Conservation (phyloP, 2,329 filamentous ascomycete genomes). For the Mycosphaerella sp. region DNA sequence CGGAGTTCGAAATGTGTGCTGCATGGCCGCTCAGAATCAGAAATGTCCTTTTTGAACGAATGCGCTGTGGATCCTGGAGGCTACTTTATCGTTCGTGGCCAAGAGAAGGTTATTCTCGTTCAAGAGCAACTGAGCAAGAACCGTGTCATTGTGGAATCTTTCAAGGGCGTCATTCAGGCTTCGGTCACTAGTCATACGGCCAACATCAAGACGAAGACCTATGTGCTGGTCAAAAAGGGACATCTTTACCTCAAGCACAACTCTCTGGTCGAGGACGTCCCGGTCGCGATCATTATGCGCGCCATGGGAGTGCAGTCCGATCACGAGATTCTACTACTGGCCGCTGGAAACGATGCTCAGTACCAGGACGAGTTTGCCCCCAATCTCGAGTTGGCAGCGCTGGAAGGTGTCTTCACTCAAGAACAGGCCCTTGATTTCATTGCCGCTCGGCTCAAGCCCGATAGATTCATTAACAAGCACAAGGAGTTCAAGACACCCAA, state of each 20-base stretch:
- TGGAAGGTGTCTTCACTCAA: conserved; percentile 80
- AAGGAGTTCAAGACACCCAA: conserved; percentile 64
- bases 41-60: conserved; percentile 91
- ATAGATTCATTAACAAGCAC: conserved; percentile 51
- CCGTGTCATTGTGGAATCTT: conserved; percentile 92
- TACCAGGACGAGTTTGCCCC: conserved; percentile 94
- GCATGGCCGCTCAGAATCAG: conserved; percentile 70
- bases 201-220: conserved; percentile 96
- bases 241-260: conserved; percentile 87
- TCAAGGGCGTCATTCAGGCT: conserved; percentile 89
- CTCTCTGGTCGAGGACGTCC: conserved; percentile 85
- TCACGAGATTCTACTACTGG: conserved; percentile 86
- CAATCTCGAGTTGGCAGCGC: conserved; percentile 89
- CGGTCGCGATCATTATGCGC: conserved; percentile 87
- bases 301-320: conserved; percentile 91
- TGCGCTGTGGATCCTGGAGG: conserved; percentile 93
- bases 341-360: conserved; percentile 75
- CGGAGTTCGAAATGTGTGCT: conserved; percentile 91
- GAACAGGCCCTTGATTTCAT: conserved; percentile 94
- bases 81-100: conserved; percentile 96
- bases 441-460: conserved; percentile 80
- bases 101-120: conserved; percentile 97
- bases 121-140: conserved; percentile 99
- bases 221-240: conserved; percentile 90
- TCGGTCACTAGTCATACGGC: conserved; percentile 97